Base-by-base conservation (phyloP, 2,329 filamentous ascomycete genomes). In the Fusarium haematococcum region DNA sequence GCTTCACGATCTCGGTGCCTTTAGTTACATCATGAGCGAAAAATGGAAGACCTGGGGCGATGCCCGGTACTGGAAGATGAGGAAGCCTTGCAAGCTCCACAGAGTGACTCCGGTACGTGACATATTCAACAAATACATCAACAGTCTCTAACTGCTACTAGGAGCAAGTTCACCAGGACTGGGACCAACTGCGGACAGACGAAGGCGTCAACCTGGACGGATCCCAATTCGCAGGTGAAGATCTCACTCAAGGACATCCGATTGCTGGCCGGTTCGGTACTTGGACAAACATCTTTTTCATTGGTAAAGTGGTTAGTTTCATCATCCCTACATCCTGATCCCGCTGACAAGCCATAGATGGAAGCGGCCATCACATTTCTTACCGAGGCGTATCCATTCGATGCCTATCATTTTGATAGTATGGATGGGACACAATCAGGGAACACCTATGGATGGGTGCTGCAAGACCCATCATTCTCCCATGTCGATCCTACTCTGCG, bases 231-330 rank as follows among this genome's bases (percentile, higher is more conserved):
- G 39, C 37, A 13, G 70, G 77, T 11, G 63, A 67, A 2, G 43
- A 71, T 61, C 69, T 77, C 10, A 48, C 59, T n/a, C 13, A 57
- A 9, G 70, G 70, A 25, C 45, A 35, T 56, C 25, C 13, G 7
- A 67, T 79, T 45, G 79, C 78, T 2, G 79, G 79, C 0, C 78
- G 79, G 33, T 81, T 71, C 63, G 79, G 79, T 2, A 67, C 63
- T 9, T 81, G 79, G 79, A 80, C 79, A 2, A 80, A 79, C 45
- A 62, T 80, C 32, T 81, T 80, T 54, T 65, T 79, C 33, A 74
- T 79, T 23, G 79, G 66, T 6, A 78, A 72, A 68, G 70, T 78
- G 45, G 79, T 79, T 32, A 74, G 77, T 74, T 18, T 10, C 5
- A 37, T 27, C 13, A 50, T n/a, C 8, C 18, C 14, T 14, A 32